phyloP scores from a whole-genome alignment of 2,329 filamentous ascomycete genomes.

The Fusarium nematophilum region DNA sequence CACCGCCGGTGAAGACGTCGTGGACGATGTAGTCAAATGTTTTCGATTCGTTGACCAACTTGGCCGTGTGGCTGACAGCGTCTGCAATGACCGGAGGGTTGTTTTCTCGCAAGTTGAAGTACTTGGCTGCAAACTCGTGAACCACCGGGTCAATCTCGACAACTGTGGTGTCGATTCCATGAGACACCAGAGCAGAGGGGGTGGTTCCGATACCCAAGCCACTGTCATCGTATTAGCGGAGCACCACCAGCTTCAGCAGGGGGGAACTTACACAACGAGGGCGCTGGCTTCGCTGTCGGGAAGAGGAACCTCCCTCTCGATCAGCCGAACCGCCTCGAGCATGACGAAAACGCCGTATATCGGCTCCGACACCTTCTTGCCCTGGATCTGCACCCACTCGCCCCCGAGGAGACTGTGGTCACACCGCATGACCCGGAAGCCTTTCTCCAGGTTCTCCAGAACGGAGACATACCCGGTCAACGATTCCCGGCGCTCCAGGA shows the following conservation, averaged over 20 bases:
- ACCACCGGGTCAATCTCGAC: constrained; percentile 95
- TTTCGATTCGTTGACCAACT: constrained; percentile 55
- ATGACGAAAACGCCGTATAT: constrained; percentile 98
- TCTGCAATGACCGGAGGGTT: constrained; percentile 86
- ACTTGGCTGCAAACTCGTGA: constrained; percentile 82
- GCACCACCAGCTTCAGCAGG: neutral
- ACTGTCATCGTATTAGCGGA: constrained; percentile 54
- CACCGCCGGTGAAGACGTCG: constrained; percentile 97
- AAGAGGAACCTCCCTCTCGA: constrained; percentile 67
- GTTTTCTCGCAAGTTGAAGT: constrained; percentile 83
- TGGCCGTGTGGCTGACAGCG: constrained; percentile 75
- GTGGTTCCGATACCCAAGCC: constrained; percentile 94
- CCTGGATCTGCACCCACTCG: constrained; percentile 78
- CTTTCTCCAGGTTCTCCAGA: constrained; percentile 76
- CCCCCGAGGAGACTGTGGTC: constrained; percentile 95
- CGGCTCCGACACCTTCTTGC: constrained; percentile 75
- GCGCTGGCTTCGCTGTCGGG: constrained; percentile 78
- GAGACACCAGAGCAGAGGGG: constrained; percentile 84
- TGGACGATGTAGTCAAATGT: constrained; percentile 94
- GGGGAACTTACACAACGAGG: constrained; percentile 78
- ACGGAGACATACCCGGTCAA: constrained; percentile 94
- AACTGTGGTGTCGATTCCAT: constrained; percentile 92
- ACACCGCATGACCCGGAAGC: constrained; percentile 87
- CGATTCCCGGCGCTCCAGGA: constrained; percentile 87
- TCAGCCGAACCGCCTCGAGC: constrained; percentile 88